Percentiles rank a stretch among this genome's conserved stretches.
phyloP scores from a whole-genome alignment of 2,329 filamentous ascomycete species.

The Sclerotinia minor region DNA sequence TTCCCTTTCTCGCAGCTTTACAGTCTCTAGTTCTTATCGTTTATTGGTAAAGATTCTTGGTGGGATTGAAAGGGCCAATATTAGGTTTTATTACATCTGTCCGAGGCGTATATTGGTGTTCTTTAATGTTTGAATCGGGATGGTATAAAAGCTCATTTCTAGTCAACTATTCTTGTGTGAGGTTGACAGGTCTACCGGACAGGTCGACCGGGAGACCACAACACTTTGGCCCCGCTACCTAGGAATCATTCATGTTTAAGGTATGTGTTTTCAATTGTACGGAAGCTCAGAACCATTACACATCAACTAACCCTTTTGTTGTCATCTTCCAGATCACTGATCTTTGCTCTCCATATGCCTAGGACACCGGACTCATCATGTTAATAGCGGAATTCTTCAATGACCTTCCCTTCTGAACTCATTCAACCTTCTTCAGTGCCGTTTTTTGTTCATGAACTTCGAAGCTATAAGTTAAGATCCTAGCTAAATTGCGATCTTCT shows the following conservation, averaged over 20 bases:
- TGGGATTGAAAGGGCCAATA: background rate
- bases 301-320: constrained; percentile 4
- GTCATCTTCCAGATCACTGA: background rate
- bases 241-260: background rate
- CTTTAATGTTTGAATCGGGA: background rate
- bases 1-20: background rate
- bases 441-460: background rate
- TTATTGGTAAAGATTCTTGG: background rate
- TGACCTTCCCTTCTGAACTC: background rate
- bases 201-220: background rate
- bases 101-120: background rate
- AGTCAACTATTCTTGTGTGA: background rate
- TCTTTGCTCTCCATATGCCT: too few relatives aligned
- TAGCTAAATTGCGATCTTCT: background rate
- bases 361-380: too few relatives aligned
- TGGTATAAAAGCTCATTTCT: background rate
- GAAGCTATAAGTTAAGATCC: constrained; percentile 12
- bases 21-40: background rate
- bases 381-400: background rate
- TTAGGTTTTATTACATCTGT: too few relatives aligned
- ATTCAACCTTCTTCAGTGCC: too few relatives aligned
- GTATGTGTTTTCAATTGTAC: background rate
- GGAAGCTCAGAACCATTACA: too few relatives aligned
- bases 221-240: background rate
- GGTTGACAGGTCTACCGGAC: background rate